A percentile compares a stretch with the other conserved stretches of the same genome.
phyloP scores from a whole-genome alignment of 768 basidiomycete species.

The Suillus luteus region DNA sequence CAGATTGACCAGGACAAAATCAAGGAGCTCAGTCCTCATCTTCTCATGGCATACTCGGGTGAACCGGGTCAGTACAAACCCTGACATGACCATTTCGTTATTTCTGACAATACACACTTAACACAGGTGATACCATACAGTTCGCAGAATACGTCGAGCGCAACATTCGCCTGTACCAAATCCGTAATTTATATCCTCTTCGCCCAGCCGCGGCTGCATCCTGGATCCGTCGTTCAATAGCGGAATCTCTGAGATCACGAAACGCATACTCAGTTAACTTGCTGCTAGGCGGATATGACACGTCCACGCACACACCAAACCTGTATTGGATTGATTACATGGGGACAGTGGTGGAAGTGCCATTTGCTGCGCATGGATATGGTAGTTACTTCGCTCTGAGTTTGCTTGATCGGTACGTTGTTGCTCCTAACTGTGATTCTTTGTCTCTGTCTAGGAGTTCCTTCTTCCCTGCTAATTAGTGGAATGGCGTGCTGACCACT shows the following conservation, averaged over 20 bases:
- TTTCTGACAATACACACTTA: constrained; percentile 1
- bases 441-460: not conserved
- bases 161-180: constrained; percentile 94
- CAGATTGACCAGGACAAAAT: constrained; percentile 97
- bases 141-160: constrained; percentile 97
- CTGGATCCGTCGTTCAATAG: constrained; percentile 92
- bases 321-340: constrained; percentile 98
- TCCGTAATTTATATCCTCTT: constrained; percentile 88
- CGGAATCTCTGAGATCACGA: constrained; percentile 85
- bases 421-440: not conserved
- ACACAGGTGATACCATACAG: constrained; percentile 88
- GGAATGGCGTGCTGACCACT: constrained; percentile 12
- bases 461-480: constrained; percentile 1
- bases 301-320: constrained; percentile 66
- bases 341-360: constrained; percentile 85
- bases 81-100: constrained; percentile 8
- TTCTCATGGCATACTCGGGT: constrained; percentile 94
- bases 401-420: constrained; percentile 84
- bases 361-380: constrained; percentile 95
- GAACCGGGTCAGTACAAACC: constrained; percentile 70
- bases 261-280: constrained; percentile 91
- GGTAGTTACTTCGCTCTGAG: constrained; percentile 90
- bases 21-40: constrained; percentile 84
- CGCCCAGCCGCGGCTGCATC: constrained; percentile 90
- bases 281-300: constrained; percentile 91